Evolutionary conservation across 75 land plant species (phyloP), one percentile per base, ranked within the genome.

Genomic region (Sequoiadendron giganteum): DNA sequence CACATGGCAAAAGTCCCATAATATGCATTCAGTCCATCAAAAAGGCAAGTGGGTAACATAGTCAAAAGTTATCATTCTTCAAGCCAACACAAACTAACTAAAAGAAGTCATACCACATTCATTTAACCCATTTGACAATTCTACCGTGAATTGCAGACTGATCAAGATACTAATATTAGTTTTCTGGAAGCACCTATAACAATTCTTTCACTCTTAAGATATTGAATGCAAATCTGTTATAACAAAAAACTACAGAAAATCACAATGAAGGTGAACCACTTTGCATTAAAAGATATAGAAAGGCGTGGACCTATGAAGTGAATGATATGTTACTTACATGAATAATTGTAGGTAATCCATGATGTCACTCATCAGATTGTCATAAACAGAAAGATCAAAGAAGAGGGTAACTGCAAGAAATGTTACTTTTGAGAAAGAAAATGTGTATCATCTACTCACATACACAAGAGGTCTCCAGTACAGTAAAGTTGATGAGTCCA

Each of bases 391-490:
- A 36, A 76, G 79, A 76, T 38, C 15, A 76, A 76, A 28, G 36
- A 76, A 4, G 40, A 76, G 40, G 42, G 42, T 3, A 78, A 78
- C 42, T 39, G 81, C 40, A 38, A 1, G 42, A 38, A 80, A 81
- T 43, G 21, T 9, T 3, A 85, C 3, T 28, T 40, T 79, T 42
- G 45, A 19, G 43, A 11, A 10, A 19, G 84, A 0, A 47, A 10
- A 43, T 45, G 40, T 47, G 47, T 28, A 11, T 13, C 84, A 81
- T 85, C 56, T 85, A 87, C 93, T 90, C 75, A 94, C 95, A 92
- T 88, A 88, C 19, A 93, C 89, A 77, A 94, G 91, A 36, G 76
- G 75, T 73, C 76, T 92, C 79, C 34, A 89, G 40, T 42, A 86
- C 14, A 86, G 86, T 48, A 72, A 45, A 25, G 77, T 40, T 83